Evolutionary conservation across 371 early-diverging fungal species (phyloP).

Genomic region (Mortierella sp.): DNA sequence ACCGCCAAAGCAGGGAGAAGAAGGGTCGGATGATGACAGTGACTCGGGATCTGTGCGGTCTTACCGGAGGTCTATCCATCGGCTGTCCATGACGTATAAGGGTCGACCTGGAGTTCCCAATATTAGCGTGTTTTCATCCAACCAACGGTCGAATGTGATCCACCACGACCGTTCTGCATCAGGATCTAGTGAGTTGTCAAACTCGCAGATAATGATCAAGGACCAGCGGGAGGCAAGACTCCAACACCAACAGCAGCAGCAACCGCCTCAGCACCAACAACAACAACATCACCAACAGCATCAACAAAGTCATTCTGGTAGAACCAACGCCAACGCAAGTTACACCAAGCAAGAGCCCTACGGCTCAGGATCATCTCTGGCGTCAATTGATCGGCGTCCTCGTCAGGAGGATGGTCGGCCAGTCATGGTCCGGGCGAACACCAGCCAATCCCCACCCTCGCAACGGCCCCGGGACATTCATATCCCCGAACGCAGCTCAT

Average conservation of each 20-base stretch:
- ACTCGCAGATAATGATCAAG: neutral
- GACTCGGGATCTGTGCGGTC: constrained; percentile 40
- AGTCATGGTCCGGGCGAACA: constrained; percentile 24
- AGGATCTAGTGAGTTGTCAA: constrained; percentile 1
- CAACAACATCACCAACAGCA: constrained; percentile 10
- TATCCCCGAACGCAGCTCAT: constrained; percentile 37
- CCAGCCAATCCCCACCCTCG: constrained; percentile 2
- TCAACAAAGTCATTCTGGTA: neutral
- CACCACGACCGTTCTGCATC: constrained; percentile 24
- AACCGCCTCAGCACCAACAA: neutral
- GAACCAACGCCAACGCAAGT: neutral
- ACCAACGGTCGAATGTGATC: constrained; percentile 23
- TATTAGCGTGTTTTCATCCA: constrained; percentile 39
- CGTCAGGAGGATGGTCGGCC: constrained; percentile 21
- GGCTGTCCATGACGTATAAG: constrained; percentile 44
- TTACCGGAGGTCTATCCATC: constrained; percentile 38
- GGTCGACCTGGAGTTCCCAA: constrained; percentile 46
- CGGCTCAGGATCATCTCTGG: constrained; percentile 25
- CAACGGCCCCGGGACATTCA: constrained; percentile 12
- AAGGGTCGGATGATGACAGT: constrained; percentile 50
- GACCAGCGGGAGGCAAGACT: constrained; percentile 14
- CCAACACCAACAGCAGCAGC: constrained; percentile 16
- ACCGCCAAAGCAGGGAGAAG: constrained; percentile 32
- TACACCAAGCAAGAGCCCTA: neutral
- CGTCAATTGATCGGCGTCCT: constrained; percentile 23